Percentiles rank a stretch among this genome's conserved stretches.
These are phyloP conservation scores for Fusarium succisae DNA, from an alignment of 2,329 filamentous ascomycete genomes.

Conservation along the genomic window DNA sequence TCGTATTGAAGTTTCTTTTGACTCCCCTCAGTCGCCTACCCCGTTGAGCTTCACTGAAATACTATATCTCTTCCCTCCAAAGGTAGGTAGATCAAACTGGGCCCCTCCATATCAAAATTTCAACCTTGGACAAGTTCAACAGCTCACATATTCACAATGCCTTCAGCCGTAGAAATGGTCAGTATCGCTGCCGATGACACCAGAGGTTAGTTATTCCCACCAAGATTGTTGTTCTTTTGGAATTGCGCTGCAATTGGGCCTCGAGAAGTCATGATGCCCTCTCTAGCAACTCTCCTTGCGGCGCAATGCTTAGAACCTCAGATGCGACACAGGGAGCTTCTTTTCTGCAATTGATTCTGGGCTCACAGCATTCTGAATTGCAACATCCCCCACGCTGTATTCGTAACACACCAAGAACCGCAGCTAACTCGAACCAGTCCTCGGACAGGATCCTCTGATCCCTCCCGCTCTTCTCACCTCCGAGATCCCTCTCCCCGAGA, in stretches of 20 bases:
- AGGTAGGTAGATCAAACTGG: constrained; percentile 24
- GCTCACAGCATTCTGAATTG: background rate
- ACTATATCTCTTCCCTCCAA: constrained; percentile 16
- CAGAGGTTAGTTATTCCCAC: constrained; percentile 49
- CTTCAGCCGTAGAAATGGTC: constrained; percentile 51
- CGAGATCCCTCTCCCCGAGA: constrained; percentile 78
- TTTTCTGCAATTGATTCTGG: background rate
- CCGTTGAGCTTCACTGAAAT: constrained; percentile 28
- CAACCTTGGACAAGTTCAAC: constrained; percentile 16
- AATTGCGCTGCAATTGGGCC: background rate
- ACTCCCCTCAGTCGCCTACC: constrained; percentile 16
- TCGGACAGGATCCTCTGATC: constrained; percentile 94
- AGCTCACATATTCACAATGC: constrained; percentile 42
- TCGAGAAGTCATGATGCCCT: constrained; percentile 14
- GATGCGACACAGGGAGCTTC: background rate
- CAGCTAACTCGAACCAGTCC: constrained; percentile 65
- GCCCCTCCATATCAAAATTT: constrained; percentile 33
- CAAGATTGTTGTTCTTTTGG: background rate
- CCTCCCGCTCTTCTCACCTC: constrained; percentile 86
- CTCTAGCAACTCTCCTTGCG: background rate
- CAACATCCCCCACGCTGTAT: background rate
- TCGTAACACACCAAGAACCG: background rate
- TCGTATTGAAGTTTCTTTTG: constrained; percentile 21
- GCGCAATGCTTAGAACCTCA: background rate
- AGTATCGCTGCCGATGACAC: constrained; percentile 58